Base-by-base conservation (phyloP, 2,329 filamentous ascomycete species). In the Trichoderma aggressivum region DNA sequence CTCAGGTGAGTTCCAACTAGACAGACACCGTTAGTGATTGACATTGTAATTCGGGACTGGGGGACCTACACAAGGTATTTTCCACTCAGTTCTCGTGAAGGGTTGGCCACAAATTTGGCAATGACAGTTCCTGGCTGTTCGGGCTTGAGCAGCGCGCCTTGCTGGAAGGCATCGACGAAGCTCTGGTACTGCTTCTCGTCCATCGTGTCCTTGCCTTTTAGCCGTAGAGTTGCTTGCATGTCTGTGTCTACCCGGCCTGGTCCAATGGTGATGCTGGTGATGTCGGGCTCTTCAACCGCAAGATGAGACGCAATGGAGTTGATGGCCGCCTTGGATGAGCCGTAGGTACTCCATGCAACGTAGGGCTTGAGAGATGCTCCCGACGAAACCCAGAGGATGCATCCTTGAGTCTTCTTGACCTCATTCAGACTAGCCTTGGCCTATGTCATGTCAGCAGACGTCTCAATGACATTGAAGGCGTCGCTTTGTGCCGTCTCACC, bases 121-220 rank as follows among this genome's bases (percentile, higher is more conserved):
- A 98, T 95, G 14, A 98, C 93, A 80, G 90, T 84, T 0, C 94
- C 95, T 0, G 95, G 93, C 81, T 94, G 91, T 76, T 97, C 93
- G 0, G 94, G 93, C 81, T 87, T 90, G 74, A 98, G 84, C 63
- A 98, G 82, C 63, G 87, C 87, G 16, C 94, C 94, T 7, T 87
- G 86, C 74, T 89, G 86, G 78, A 94, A 91, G 18, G 92, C 86
- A 1, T 88, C 84, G 14, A 88, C 84, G 76, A 98, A 98, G 32
- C 82, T 84, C 8, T 86, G 84, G 79, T 96, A 91, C 71, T 89
- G 87, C 7, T 82, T 78, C 68, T 84, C 79, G 63, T 84, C 77
- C 88, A 90, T 90, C 68, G 79, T 80, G 2, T 79, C 77, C 47
- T 81, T 80, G 56, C 85, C 87, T 4, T 82, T 79, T 60, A 94